phyloP scores from a whole-genome alignment of 148 eudicot species.

The Diospyros kaki region DNA sequence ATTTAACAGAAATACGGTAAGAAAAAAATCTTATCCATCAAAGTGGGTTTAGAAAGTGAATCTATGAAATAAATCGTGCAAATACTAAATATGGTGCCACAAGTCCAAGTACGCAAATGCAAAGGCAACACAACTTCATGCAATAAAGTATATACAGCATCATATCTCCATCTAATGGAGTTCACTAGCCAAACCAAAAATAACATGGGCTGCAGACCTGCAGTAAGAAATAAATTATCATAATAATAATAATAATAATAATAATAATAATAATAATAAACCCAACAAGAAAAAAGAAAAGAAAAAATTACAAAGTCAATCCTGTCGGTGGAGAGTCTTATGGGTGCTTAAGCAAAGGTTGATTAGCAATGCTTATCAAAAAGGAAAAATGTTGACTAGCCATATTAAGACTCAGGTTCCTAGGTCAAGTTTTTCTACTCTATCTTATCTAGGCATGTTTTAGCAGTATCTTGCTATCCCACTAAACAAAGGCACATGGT shows the following conservation, averaged over 20 bases:
- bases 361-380: too few relatives aligned
- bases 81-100: not conserved
- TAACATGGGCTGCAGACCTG: too few relatives aligned
- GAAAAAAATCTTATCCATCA: not conserved
- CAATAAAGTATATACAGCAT: not conserved
- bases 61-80: not conserved
- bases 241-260: not conserved
- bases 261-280: not conserved
- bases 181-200: not conserved
- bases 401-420: not conserved
- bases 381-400: not conserved
- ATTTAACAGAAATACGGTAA: not conserved
- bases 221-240: not conserved
- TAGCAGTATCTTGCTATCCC: not conserved
- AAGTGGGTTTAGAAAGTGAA: not conserved
- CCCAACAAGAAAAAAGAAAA: not conserved
- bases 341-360: too few relatives aligned
- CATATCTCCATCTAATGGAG: not conserved
- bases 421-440: not conserved
- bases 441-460: not conserved
- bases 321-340: not conserved
- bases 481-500: not conserved
- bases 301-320: not conserved
- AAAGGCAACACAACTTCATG: slow-evolving; percentile 1
- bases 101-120: not conserved